Evolutionary conservation across 2,329 filamentous ascomycete species (phyloP).

Genomic region (Tricladium varicosporioides): DNA sequence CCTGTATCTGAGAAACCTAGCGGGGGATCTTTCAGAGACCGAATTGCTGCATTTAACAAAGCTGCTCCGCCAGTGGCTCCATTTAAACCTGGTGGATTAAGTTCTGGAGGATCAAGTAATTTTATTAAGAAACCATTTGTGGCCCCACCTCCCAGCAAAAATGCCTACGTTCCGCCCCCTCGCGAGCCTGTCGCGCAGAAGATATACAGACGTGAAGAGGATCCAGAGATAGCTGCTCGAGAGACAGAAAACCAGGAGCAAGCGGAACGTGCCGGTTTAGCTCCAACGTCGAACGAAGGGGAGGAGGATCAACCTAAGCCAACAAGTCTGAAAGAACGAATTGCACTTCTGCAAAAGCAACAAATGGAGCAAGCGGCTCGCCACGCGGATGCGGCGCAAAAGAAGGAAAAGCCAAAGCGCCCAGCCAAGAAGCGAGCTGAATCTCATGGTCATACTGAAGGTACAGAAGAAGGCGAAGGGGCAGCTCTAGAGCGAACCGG

Average conservation of each 20-base stretch:
- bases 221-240: conserved; percentile 67
- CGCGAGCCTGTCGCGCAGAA: conserved; percentile 70
- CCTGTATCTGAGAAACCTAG: conserved; percentile 72
- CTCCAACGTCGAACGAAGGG: conserved; percentile 45
- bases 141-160: conserved; percentile 86
- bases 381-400: conserved; percentile 73
- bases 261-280: conserved; percentile 66
- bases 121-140: conserved; percentile 99
- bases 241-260: conserved; percentile 65
- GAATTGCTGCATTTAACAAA: conserved; percentile 97
- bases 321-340: conserved; percentile 89
- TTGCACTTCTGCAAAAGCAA: conserved; percentile 89
- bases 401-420: conserved; percentile 86
- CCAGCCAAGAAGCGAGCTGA: conserved; percentile 66
- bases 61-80: conserved; percentile 83
- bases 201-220: conserved; percentile 83
- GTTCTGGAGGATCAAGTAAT: conserved; percentile 54
- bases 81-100: conserved; percentile 73
- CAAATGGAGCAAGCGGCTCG: conserved; percentile 85
- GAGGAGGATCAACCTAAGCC: conserved; percentile 85
- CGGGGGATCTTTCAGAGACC: conserved; percentile 82
- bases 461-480: conserved; percentile 35
- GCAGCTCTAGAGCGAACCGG: conserved; percentile 45
- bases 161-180: conserved; percentile 80
- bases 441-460: conserved; percentile 41